Percentiles rank a stretch among this genome's conserved stretches.
phyloP scores from a whole-genome alignment of 1,284 basidiomycete genomes.

The Ustilago tritici region DNA sequence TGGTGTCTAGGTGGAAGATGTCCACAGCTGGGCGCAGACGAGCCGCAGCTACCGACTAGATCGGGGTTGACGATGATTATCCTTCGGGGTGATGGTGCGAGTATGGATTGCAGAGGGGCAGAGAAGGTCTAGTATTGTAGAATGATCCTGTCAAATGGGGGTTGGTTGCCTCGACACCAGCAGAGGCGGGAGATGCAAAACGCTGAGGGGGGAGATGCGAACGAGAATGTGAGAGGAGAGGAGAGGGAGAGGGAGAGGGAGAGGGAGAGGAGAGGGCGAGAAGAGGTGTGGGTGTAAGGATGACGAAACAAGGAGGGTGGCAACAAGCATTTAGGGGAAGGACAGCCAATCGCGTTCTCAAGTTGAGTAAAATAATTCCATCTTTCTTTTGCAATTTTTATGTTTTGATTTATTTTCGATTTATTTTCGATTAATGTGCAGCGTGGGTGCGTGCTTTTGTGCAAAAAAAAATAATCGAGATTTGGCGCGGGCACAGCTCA shows the following conservation, averaged over 20 bases:
- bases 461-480: too few species aligned
- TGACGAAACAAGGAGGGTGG: not conserved
- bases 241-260: not conserved
- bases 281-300: not conserved
- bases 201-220: not conserved
- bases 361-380: too few species aligned
- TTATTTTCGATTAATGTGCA: too few species aligned
- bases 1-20: conserved; percentile 7
- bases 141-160: not conserved
- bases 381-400: too few species aligned
- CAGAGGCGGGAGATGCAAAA: not conserved
- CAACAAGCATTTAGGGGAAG: not conserved
- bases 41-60: conserved; percentile 15
- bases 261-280: not conserved
- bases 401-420: too few species aligned
- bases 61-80: not conserved
- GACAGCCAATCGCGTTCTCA: too few species aligned
- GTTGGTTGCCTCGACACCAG: not conserved
- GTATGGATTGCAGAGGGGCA: not conserved
- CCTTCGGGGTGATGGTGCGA: not conserved
- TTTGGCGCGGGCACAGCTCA: too few species aligned
- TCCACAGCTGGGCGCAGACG: conserved; percentile 31
- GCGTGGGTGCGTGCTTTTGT: too few species aligned
- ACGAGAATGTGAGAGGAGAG: not conserved
- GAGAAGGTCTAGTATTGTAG: not conserved